phyloP scores from a whole-genome alignment of 2,329 filamentous ascomycete genomes.

The Talaromyces sp. region DNA sequence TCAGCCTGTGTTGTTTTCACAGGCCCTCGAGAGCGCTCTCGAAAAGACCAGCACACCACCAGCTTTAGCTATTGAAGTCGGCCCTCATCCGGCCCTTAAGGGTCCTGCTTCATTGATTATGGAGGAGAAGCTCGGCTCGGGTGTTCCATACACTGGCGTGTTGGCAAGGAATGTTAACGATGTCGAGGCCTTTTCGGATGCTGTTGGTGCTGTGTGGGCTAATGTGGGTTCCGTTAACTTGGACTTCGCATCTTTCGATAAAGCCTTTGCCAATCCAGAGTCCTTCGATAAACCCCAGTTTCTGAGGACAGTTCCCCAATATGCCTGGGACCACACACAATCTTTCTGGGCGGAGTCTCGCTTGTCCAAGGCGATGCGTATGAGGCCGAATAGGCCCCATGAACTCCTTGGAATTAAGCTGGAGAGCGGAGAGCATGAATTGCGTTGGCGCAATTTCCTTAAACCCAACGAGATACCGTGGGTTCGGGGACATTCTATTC shows the following conservation, averaged over 20 bases:
- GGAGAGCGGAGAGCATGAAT: slow-evolving; percentile 23
- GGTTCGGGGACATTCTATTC: slow-evolving; percentile 33
- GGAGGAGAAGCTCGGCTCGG: background rate
- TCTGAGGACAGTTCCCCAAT: slow-evolving; percentile 15
- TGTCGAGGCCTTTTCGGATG: slow-evolving; percentile 15
- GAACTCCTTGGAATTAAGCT: slow-evolving; percentile 19
- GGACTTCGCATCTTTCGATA: background rate
- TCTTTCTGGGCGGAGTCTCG: slow-evolving; percentile 23
- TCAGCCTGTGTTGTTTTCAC: slow-evolving; percentile 32
- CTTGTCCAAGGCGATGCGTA: slow-evolving; percentile 1
- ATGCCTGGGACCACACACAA: slow-evolving; percentile 22
- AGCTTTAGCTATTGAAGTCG: slow-evolving; percentile 26
- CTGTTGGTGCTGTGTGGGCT: slow-evolving; percentile 23
- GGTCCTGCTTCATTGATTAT: slow-evolving; percentile 24
- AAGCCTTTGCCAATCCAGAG: background rate
- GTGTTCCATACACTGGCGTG: slow-evolving; percentile 19
- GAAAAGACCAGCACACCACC: background rate
- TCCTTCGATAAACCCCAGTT: background rate
- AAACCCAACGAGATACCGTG: slow-evolving; percentile 31
- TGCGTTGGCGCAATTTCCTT: slow-evolving; percentile 33
- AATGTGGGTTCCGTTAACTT: slow-evolving; percentile 18
- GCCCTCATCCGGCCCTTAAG: slow-evolving; percentile 33
- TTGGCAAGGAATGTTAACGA: slow-evolving; percentile 19
- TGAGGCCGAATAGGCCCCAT: slow-evolving; percentile 3
- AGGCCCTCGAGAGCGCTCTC: slow-evolving; percentile 22